Evolutionary conservation across 1,139 yeast species (phyloP), one percentile per base, ranked within the genome.

Genomic region (Candida pseudoviswanathii): DNA sequence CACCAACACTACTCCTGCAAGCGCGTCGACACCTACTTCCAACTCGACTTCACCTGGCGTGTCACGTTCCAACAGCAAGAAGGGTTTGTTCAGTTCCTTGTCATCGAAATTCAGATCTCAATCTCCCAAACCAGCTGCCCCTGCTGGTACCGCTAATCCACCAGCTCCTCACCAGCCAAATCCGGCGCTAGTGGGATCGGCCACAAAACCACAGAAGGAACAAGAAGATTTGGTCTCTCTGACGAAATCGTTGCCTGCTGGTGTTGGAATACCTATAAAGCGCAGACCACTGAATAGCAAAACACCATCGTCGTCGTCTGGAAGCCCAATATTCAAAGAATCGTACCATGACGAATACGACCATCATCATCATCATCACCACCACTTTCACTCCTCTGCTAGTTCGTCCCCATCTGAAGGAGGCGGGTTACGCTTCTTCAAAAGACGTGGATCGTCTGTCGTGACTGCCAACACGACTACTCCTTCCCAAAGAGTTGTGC

Each of bases 101-200:
- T 82, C 86, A 2, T 79, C 86, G 2, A 82, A 82, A 58, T 76
- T 82, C 55, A 81, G 77, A 52, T 63, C 41, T 7, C 41, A 9
- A 11, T 25, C 41, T 3, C 16, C 70, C 1, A 43, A 50, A 26
- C 47, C 55, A 9, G 39, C 54, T 3, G 39, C 58, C 3, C 25
- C 51, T 29, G 33, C 6, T 24, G 8, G 4, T n/a, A 76, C 62
- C 69, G 1, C 41, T 48, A 4, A 11, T 6, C 24, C 51, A 24
- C 46, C 48, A 9, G 31, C 48, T 27, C 8, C 44, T 31, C 49
- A 32, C 43, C 47, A 56, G 50, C 52, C 56, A 43, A 57, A 61
- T 36, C 61, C 64, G 8, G 59, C 57, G 46, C 49, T 58, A 43
- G 52, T 56, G 40, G 67, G 65, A 8, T 37, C 53, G 9, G 61